Conservation (phyloP, 164 flowering plant genomes). For the Tetracentron sinense region DNA sequence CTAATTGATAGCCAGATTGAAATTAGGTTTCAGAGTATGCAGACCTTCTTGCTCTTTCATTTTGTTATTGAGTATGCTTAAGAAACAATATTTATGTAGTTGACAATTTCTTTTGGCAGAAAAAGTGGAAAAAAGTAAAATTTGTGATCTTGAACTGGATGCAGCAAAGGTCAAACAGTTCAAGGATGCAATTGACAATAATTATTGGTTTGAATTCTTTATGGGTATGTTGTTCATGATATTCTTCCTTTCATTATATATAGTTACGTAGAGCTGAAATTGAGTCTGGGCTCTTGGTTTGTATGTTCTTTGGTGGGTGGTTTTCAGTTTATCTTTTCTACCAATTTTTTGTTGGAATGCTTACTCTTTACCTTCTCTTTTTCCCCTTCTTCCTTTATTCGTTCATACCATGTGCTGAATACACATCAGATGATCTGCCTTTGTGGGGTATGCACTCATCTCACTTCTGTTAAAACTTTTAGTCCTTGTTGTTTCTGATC, state of each 20-base stretch:
- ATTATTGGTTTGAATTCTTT: slow-evolving; percentile 96
- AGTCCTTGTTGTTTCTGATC: not conserved
- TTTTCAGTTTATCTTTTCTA: slow-evolving; percentile 4
- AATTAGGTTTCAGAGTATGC: slow-evolving; percentile 78
- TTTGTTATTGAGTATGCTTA: not conserved
- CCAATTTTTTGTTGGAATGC: slow-evolving; percentile 9
- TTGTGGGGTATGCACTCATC: slow-evolving; percentile 61
- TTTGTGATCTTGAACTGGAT: slow-evolving; percentile 75
- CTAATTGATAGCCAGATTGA: slow-evolving; percentile 92
- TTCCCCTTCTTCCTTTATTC: not conserved
- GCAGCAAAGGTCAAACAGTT: slow-evolving; percentile 77
- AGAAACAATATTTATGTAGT: too few species aligned
- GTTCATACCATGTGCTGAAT: slow-evolving; percentile 4
- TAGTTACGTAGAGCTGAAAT: too few species aligned
- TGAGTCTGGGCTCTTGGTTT: not conserved
- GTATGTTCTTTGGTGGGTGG: not conserved
- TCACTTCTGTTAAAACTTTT: not conserved
- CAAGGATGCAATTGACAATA: slow-evolving; percentile 90
- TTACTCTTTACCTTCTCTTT: slow-evolving; percentile 10
- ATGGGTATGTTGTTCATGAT: slow-evolving; percentile 56
- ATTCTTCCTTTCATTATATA: slow-evolving; percentile 13
- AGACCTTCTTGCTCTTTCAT: not conserved
- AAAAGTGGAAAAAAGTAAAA: slow-evolving; percentile 59
- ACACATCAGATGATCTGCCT: slow-evolving; percentile 65
- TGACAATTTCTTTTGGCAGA: slow-evolving; percentile 36